Evolutionary conservation across 106 monocot species (phyloP).

Genomic region (Dioscorea zingiberensis): DNA sequence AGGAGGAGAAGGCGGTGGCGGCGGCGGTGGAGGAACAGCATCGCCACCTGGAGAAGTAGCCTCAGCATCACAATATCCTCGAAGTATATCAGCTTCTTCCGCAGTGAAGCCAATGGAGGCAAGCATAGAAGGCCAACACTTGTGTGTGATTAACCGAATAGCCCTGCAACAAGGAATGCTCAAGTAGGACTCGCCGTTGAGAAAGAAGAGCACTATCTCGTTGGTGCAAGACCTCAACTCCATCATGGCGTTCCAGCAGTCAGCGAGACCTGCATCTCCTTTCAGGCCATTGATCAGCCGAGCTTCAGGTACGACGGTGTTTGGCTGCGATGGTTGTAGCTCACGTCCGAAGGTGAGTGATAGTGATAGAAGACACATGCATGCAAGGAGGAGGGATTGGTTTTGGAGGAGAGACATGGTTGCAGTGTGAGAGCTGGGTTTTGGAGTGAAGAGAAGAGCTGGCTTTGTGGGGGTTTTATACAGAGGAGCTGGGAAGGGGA

Average conservation of each 20-base stretch:
- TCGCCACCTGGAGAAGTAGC: no score
- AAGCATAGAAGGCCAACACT: conserved; percentile 37
- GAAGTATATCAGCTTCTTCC: conserved; percentile 33
- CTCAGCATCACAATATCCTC: conserved; percentile 33
- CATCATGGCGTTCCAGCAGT: conserved; percentile 32
- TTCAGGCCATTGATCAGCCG: not conserved
- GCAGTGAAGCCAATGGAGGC: conserved; percentile 29
- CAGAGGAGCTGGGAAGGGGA: no score
- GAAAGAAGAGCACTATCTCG: conserved; percentile 39
- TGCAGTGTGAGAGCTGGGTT: no score
- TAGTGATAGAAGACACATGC: no score
- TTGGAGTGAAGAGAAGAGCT: no score
- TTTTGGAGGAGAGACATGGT: no score
- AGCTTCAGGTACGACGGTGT: not conserved
- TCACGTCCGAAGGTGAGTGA: not conserved
- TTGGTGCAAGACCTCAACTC: conserved; percentile 35
- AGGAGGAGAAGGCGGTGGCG: not conserved
- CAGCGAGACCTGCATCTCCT: not conserved
- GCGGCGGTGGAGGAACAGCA: not conserved
- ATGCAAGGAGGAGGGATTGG: no score
- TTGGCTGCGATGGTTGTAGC: not conserved
- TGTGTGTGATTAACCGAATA: conserved; percentile 22
- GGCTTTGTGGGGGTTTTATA: no score
- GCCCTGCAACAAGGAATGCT: conserved; percentile 28
- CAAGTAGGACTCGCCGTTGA: conserved; percentile 31